phyloP scores from a whole-genome alignment of 257 asterid genomes.

The Solanum ahanhuiri region DNA sequence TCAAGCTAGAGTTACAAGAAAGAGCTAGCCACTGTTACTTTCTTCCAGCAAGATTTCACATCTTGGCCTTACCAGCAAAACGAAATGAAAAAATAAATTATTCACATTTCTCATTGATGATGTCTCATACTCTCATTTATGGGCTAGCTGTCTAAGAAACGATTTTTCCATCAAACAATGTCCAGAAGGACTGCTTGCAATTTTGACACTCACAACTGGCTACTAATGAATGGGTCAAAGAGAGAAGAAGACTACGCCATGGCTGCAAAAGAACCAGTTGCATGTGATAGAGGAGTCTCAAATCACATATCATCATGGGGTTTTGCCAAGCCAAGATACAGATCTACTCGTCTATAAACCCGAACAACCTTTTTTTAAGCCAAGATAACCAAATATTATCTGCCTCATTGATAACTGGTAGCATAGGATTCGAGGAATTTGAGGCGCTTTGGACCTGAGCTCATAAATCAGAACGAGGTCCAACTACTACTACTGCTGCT shows the following conservation, averaged over 20 bases:
- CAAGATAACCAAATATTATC: background rate
- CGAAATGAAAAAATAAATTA: background rate
- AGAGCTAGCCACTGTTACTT: background rate
- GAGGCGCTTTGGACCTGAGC: background rate
- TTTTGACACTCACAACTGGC: background rate
- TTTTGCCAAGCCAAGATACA: background rate
- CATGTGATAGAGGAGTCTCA: background rate
- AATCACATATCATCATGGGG: background rate
- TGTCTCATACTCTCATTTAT: background rate
- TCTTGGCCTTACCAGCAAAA: background rate
- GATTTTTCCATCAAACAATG: background rate
- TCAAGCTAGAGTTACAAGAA: background rate
- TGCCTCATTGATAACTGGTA: background rate
- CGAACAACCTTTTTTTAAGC: background rate
- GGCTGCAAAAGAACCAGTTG: background rate
- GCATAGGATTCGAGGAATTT: background rate
- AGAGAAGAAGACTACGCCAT: background rate
- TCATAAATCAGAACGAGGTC: background rate
- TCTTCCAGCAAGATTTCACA: background rate
- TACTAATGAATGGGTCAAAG: background rate
- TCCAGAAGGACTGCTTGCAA: background rate
- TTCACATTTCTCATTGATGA: background rate
- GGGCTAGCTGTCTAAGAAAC: background rate
- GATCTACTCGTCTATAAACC: background rate
- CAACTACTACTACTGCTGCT: background rate